Evolutionary conservation across 2,329 filamentous ascomycete species (phyloP).

Genomic region (Penicillium frequentans): DNA sequence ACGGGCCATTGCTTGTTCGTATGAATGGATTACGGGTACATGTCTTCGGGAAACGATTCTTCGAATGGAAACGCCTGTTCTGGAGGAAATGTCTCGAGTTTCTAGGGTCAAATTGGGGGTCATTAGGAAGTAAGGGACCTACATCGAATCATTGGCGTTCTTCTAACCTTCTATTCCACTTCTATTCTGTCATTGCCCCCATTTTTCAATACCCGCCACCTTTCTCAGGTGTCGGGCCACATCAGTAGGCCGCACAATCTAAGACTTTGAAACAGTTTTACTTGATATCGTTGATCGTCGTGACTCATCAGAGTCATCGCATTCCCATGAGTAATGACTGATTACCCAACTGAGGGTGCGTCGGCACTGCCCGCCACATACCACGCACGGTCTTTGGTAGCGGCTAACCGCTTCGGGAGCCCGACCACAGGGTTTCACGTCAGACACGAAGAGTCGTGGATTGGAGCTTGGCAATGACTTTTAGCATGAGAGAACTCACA

Average conservation of each 20-base stretch:
- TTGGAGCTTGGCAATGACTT: neutral
- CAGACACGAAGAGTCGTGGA: neutral
- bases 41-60: no score
- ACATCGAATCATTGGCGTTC: no score
- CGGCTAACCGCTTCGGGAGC: constrained; percentile 16
- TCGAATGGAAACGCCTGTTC: no score
- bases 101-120: neutral
- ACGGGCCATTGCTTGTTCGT: no score
- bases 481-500: neutral
- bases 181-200: no score
- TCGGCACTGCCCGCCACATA: neutral
- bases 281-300: no score
- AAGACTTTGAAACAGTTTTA: no score
- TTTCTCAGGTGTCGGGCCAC: no score
- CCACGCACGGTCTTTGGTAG: neutral
- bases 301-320: neutral
- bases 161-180: neutral
- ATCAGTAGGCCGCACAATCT: no score
- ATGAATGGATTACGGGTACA: no score
- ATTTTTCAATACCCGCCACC: no score
- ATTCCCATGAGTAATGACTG: neutral
- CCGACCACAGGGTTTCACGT: constrained; percentile 13
- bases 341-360: neutral
- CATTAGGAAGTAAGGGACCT: neutral
- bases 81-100: neutral